Evolutionary conservation across 306 rosid species (phyloP), one percentile per base, ranked within the genome.

Genomic region (Medicago lupulina): DNA sequence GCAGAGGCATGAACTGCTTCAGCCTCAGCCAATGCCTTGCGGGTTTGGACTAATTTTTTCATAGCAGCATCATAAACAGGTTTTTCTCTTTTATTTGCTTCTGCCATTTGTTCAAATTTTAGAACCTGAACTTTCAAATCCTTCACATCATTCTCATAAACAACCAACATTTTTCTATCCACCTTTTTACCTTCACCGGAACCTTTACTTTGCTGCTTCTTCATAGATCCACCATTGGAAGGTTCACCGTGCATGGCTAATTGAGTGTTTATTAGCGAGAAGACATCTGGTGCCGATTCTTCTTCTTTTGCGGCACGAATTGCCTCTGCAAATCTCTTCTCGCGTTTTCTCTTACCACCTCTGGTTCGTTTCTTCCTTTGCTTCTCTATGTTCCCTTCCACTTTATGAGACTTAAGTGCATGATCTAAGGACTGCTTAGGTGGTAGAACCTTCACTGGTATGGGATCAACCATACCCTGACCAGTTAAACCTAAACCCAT

Each of bases 301-400:
- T 86, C 92, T 66, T 87, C 93, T 79, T 95, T 95, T 4, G 90
- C 88, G 3, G 84, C 87, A 39, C 89, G 89, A 70, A 40, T 41
- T 13, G 87, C 81, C 57, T 82, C 93, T 58, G 97, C 97, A 28
- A 87, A 85, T 84, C 87, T 95, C 83, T 92, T 95, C 0, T 90
- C 97, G 0, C 97, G 98, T 64, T 95, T 95, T 70, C 92, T 86
- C 86, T 83, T 90, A 46, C 98, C 98, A 8, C 98, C 98, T 82
- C 97, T 77, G 85, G 89, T 90, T 31, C 96, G 88, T 85, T 86
- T 95, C 89, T 92, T 95, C 61, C 64, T 79, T 62, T 18, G 82
- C 50, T 68, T 77, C 76, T 82, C 85, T 47, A 44, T 74, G 41
- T 71, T 83, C 69, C 84, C 86, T 23, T 86, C 79, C 25, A 54